These are phyloP conservation scores for Evernia prunastri DNA, from an alignment of 495 filamentous ascomycete genomes.

Conservation along the genomic window DNA sequence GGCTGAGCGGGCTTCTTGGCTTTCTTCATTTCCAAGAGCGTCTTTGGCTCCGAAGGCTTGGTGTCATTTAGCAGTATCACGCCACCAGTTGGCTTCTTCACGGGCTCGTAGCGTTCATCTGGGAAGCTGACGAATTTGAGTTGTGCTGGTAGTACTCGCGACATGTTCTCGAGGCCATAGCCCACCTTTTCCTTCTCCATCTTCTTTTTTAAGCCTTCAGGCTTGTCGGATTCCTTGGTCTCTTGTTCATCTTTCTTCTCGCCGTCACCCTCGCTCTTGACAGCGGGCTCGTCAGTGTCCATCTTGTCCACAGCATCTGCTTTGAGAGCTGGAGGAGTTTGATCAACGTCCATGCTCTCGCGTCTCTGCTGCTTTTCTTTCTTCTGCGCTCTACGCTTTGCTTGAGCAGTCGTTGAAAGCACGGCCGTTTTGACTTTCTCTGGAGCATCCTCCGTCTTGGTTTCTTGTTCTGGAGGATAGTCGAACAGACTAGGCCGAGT, in stretches of 20 bases:
- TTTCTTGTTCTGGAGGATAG: conserved; percentile 93
- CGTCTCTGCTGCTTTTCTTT: conserved; percentile 65
- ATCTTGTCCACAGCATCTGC: conserved; percentile 70
- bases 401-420: conserved; percentile 92
- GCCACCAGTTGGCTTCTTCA: conserved; percentile 96
- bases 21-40: conserved; percentile 77
- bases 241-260: conserved; percentile 49
- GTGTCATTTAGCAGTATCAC: conserved; percentile 87
- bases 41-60: conserved; percentile 67
- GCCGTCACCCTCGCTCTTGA: conserved; percentile 56
- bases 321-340: conserved; percentile 68
- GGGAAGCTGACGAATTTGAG: conserved; percentile 90
- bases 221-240: conserved; percentile 41
- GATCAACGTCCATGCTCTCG: conserved; percentile 86
- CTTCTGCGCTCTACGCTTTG: conserved; percentile 78
- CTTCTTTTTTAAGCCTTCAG: conserved; percentile 65
- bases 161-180: conserved; percentile 96
- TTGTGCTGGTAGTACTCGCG: conserved; percentile 84
- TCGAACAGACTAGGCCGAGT: conserved; percentile 94
- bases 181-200: conserved; percentile 93
- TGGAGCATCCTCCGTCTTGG: conserved; percentile 86
- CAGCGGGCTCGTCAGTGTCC: conserved; percentile 71
- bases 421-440: conserved; percentile 95
- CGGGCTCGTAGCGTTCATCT: conserved; percentile 80
- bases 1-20: conserved; percentile 68